Base-by-base conservation (phyloP, 371 early-diverging fungal species). In the Fennellomyces sp. region DNA sequence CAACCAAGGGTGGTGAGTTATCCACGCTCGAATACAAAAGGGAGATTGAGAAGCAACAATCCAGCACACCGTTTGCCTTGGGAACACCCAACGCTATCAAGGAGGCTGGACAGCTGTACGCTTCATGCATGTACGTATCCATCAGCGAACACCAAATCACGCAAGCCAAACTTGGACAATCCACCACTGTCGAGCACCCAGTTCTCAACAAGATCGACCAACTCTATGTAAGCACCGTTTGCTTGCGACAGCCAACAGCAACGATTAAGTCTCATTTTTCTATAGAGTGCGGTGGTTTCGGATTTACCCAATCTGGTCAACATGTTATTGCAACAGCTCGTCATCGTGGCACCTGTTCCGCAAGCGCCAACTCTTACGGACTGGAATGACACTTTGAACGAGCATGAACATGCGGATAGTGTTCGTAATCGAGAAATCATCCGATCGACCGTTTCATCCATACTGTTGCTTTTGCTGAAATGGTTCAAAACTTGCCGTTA, bases 401-500 rank as follows among this genome's bases (percentile, higher is more conserved):
- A 5, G 29, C 38, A 26, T 25, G 86, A 86, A 30, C 69, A 78
- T 45, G 64, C 78, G 1, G 84, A 89, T 56, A 59, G 71, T 7
- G 66, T 73, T 12, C 70, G 88, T 19, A 84, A 91, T 59, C 79
- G 82, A 54, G 92, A 94, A 64, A 86, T 87, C 21, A 82, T 88
- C 21, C 86, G 91, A 6, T 86, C 89, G 55, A 83, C 90, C 5
- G 85, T 91, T 0, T 84, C 90, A 17, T 83, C 83, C 27, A 84
- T 89, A 28, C 45, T 94, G 21, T 30, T 91, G 6, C 59, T 88
- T 5, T 62, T 93, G 29, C 63, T 94, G 2, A 88, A 90, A 58
- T 81, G 85, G 62, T 77, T 85, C 55, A 93, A 92, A 64, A 64
- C 82, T 5, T 84, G 86, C 26, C 90, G 89, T 87, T 82, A 54